Percentiles rank a stretch among this genome's conserved stretches.
Evolutionary conservation across 192 early-diverging fungal species (phyloP).

Genomic region (Coemansia sp.): DNA sequence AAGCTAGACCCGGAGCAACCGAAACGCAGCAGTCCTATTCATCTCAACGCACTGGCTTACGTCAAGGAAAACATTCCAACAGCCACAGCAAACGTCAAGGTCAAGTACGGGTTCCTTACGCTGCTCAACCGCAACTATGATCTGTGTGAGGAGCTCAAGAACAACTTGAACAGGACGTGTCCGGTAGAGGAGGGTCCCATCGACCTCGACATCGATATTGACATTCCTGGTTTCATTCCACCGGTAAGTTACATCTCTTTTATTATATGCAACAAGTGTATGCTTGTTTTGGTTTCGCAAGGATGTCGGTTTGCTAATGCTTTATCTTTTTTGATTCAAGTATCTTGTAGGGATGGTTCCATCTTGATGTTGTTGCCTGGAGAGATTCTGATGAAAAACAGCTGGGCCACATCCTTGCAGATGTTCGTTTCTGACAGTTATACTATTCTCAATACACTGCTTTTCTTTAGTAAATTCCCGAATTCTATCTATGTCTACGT

Average conservation of each 20-base stretch:
- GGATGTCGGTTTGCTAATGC: not conserved
- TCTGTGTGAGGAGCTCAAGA: slow-evolving; percentile 47
- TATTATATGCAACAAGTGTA: not conserved
- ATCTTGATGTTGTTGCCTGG: slow-evolving; percentile 47
- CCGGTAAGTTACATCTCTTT: slow-evolving; percentile 16
- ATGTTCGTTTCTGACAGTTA: slow-evolving; percentile 30
- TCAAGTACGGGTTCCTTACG: slow-evolving; percentile 50
- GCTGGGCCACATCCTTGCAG: slow-evolving; percentile 45
- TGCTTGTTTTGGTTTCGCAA: too few species aligned
- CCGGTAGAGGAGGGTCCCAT: slow-evolving; percentile 49
- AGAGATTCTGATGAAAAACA: slow-evolving; percentile 48
- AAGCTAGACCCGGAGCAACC: slow-evolving; percentile 48
- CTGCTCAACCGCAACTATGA: slow-evolving; percentile 49
- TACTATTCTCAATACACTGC: not conserved
- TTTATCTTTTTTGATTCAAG: not conserved
- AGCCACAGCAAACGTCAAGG: slow-evolving; percentile 49
- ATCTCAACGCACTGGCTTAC: slow-evolving; percentile 44
- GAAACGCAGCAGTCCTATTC: slow-evolving; percentile 40
- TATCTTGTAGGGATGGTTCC: slow-evolving; percentile 45
- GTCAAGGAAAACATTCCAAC: slow-evolving; percentile 45
- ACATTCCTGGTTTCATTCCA: slow-evolving; percentile 50
- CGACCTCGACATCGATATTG: slow-evolving; percentile 45
- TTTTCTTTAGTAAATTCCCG: not conserved
- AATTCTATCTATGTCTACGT: not conserved
- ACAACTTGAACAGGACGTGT: slow-evolving; percentile 51